phyloP scores from a whole-genome alignment of 345 rosid species.

The Diplotaxis tenuifolia region DNA sequence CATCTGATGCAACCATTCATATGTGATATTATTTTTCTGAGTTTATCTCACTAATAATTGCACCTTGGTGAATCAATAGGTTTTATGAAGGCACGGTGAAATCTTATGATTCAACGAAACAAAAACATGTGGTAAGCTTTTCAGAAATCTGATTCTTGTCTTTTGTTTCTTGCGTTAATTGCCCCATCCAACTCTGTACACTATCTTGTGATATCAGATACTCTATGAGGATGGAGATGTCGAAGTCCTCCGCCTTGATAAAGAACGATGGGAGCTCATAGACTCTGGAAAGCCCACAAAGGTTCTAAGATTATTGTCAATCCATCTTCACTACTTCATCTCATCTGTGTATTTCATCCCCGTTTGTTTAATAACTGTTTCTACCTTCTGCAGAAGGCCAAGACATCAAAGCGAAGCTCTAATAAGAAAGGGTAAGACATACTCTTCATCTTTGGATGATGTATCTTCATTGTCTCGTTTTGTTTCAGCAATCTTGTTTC shows the following conservation, averaged over 20 bases:
- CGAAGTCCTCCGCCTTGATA: conserved; percentile 80
- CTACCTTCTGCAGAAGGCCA: conserved; percentile 54
- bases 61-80: conserved; percentile 48
- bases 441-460: conserved; percentile 3
- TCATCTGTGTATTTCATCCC: not conserved
- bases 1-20: conserved; percentile 7
- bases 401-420: conserved; percentile 43
- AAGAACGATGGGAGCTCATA: conserved; percentile 86
- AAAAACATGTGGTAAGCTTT: conserved; percentile 84
- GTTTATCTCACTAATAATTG: conserved; percentile 15
- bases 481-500: not conserved
- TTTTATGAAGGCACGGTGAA: conserved; percentile 90
- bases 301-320: conserved; percentile 42
- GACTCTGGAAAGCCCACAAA: conserved; percentile 59
- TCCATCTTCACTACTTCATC: conserved; percentile 15
- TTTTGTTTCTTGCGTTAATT: conserved; percentile 9
- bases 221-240: conserved; percentile 94
- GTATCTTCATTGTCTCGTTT: not conserved
- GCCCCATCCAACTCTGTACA: not conserved
- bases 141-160: conserved; percentile 12
- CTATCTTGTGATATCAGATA: conserved; percentile 44
- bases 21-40: not conserved
- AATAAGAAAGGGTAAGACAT: conserved; percentile 47
- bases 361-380: conserved; percentile 6
- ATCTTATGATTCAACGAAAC: conserved; percentile 77